These are phyloP conservation scores for Monosporascus sp. DNA, from an alignment of 2,329 filamentous ascomycete species.

Conservation along the genomic window DNA sequence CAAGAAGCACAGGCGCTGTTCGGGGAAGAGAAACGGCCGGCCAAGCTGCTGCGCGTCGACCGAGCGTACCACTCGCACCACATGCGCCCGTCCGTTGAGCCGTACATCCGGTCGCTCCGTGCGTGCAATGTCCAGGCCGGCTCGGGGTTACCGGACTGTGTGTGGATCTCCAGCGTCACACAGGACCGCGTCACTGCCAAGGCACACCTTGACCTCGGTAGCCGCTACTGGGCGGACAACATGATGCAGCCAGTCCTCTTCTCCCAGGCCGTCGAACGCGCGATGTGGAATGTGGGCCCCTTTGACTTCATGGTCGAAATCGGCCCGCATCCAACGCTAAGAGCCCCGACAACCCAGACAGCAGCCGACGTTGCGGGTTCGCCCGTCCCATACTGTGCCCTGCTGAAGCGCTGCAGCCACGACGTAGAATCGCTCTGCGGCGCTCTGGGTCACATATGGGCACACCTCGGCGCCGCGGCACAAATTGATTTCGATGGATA, in stretches of 20 bases:
- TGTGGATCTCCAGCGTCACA: slow-evolving; percentile 19
- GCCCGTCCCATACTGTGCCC: too few species aligned
- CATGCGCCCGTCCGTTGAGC: neutral
- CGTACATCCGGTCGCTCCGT: neutral
- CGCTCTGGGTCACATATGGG: too few species aligned
- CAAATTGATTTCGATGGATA: too few species aligned
- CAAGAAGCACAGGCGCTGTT: neutral
- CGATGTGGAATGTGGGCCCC: too few species aligned
- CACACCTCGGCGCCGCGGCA: too few species aligned
- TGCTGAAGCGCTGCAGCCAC: too few species aligned
- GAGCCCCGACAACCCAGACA: too few species aligned
- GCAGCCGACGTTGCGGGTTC: too few species aligned
- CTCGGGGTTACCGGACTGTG: neutral
- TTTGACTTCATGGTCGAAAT: too few species aligned
- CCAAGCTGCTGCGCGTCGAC: neutral
- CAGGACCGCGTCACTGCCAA: slow-evolving; percentile 5
- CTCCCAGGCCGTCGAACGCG: slow-evolving; percentile 36
- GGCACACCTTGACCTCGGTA: neutral
- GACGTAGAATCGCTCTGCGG: too few species aligned
- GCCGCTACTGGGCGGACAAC: slow-evolving; percentile 39
- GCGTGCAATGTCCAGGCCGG: neutral
- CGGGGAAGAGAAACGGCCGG: neutral
- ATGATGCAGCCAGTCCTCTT: slow-evolving; percentile 39
- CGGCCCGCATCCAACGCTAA: too few species aligned
- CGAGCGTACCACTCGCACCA: neutral